Base-by-base conservation (phyloP, 2,329 filamentous ascomycete genomes). In the Fusarium sp. region DNA sequence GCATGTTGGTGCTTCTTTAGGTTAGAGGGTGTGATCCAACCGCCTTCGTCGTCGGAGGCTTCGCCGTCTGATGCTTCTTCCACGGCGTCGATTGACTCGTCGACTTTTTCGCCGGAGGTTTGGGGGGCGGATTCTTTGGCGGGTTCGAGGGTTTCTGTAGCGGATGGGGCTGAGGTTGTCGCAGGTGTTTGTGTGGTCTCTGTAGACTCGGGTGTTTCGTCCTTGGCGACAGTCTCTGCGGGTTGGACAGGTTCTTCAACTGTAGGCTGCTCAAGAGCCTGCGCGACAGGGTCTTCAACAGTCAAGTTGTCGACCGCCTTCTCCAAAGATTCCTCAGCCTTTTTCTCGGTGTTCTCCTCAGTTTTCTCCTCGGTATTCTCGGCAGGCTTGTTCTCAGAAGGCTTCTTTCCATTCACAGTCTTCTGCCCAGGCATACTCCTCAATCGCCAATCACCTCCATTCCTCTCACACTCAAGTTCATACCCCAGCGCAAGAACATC, bases 21-120 rank as follows among this genome's bases (percentile, higher is more conserved):
- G 81, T 98, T 99, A 42, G 91, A 90, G 1, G 95, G 94, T 0
- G 96, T 98, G 78, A 98, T 98, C 95, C 95, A 98, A 74, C 90
- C 93, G 70, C 92, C 93, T 18, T 86, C 87, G 62, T 89, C 89
- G 63, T 85, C 82, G 25, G 77, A 79, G 42, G 78, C 79, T 8
- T 80, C 86, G 7, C 84, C 85, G 55, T 85, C 82, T 13, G 76
- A 78, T 5, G 84, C 85, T 32, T 82, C 82, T 28, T 78, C 75
- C 12, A 72, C 63, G 5, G 62, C 56, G 18, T 73, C 58, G 11
- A 67, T 59, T 9, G 68, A 62, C 2, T 74, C 74, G 34, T 71
- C 69, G 12, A 45, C 28, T 4, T 65, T 65, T 55, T 69, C 60
- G 30, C 60, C 60, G 55, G 46, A 28, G 18, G 51, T 37, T 21